These are phyloP conservation scores for Selenicereus undatus DNA, from an alignment of 148 eudicot genomes.

Conservation along the genomic window DNA sequence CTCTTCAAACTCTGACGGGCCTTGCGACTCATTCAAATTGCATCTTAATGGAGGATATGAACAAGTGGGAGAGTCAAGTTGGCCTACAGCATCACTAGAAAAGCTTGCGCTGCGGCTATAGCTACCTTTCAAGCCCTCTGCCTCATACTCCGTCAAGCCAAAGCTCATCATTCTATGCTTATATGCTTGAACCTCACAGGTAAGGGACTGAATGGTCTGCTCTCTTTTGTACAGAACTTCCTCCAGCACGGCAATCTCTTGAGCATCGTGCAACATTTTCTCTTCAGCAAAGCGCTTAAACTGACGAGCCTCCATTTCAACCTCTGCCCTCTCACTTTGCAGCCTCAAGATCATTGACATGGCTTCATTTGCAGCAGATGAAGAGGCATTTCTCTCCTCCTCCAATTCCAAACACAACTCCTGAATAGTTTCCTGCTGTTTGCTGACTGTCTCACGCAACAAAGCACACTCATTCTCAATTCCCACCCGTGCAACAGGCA, in stretches of 20 bases:
- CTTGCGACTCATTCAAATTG: constrained; percentile 46
- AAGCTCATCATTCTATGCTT: constrained; percentile 83
- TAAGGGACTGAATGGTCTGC: constrained; percentile 62
- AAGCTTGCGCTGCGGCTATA: constrained; percentile 44
- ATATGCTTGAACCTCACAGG: constrained; percentile 75
- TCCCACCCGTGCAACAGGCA: constrained; percentile 66
- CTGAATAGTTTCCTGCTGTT: constrained; percentile 68
- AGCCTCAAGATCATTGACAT: constrained; percentile 97
- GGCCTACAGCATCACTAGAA: constrained; percentile 33
- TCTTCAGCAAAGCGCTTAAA: constrained; percentile 85
- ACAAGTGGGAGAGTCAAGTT: constrained; percentile 38
- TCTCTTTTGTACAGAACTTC: constrained; percentile 81
- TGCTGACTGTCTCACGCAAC: constrained; percentile 65
- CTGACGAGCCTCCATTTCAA: constrained; percentile 78
- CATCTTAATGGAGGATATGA: constrained; percentile 80
- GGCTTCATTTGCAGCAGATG: constrained; percentile 91
- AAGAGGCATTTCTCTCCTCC: constrained; percentile 91
- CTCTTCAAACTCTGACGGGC: constrained; percentile 43
- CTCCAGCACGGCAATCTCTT: constrained; percentile 57
- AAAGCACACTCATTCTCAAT: constrained; percentile 68
- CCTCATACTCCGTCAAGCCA: constrained; percentile 74
- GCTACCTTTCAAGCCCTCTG: constrained; percentile 48
- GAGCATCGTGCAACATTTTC: constrained; percentile 75
- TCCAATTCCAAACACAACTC: constrained; percentile 72
- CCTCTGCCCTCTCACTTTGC: constrained; percentile 91